A percentile compares a stretch with the other conserved stretches of the same genome.
Conservation (phyloP, 1,284 basidiomycete genomes). For the Microbotryum intermedium region DNA sequence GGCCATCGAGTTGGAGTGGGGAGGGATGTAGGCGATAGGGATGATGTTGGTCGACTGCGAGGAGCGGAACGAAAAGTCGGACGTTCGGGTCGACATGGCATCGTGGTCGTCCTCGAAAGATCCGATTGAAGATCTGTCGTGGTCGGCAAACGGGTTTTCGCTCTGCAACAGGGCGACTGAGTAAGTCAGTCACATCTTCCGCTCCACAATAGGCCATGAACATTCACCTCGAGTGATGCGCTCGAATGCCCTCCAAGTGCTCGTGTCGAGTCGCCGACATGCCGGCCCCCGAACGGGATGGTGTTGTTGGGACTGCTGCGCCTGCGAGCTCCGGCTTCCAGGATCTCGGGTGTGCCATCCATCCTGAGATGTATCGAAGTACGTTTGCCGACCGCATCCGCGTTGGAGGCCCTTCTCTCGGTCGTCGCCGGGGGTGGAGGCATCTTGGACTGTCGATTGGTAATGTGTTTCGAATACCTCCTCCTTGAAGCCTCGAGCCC, state of each 20-base stretch:
- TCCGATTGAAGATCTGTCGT: conserved; percentile 26
- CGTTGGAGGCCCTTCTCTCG: neutral
- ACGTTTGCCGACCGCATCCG: conserved; percentile 5
- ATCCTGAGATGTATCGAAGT: conserved; percentile 22
- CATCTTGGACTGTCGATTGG: conserved; percentile 11
- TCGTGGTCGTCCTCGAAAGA: conserved; percentile 16
- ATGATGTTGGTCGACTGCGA: conserved; percentile 35
- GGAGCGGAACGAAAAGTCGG: conserved; percentile 33
- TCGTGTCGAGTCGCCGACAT: no score
- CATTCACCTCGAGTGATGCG: conserved; percentile 11
- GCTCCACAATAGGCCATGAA: no score
- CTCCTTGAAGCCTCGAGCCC: conserved; percentile 22
- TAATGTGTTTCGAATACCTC: conserved; percentile 24
- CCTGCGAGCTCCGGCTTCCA: neutral
- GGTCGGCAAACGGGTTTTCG: conserved; percentile 29
- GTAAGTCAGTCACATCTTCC: no score
- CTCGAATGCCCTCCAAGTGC: neutral
- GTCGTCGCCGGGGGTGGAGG: neutral
- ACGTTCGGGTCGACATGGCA: conserved; percentile 18
- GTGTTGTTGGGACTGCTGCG: neutral
- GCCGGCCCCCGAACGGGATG: no score
- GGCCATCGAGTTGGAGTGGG: conserved; percentile 31
- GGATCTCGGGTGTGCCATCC: neutral
- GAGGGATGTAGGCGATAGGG: conserved; percentile 36
- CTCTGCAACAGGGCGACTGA: conserved; percentile 5